A percentile compares a stretch with the other conserved stretches of the same genome.
These are phyloP conservation scores for Clarireedia paspali DNA, from an alignment of 2,329 filamentous ascomycete genomes.

Conservation along the genomic window DNA sequence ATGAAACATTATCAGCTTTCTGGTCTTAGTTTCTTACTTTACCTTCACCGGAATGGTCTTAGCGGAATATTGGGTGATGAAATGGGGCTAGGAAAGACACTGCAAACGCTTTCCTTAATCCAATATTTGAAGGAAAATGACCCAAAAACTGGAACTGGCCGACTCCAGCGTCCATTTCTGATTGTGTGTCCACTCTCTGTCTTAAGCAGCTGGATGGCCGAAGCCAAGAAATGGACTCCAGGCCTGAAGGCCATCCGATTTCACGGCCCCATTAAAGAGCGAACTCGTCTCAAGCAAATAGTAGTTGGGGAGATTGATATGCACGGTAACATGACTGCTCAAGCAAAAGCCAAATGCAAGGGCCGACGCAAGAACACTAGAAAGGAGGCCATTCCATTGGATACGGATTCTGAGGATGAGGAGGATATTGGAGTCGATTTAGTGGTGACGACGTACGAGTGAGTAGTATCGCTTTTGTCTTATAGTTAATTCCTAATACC, in stretches of 20 bases:
- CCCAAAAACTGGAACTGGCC: conserved; percentile 28
- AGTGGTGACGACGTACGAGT: conserved; percentile 44
- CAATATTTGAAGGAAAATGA: conserved; percentile 38
- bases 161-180: conserved; percentile 34
- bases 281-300: conserved; percentile 38
- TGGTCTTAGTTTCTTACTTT: conserved; percentile 41
- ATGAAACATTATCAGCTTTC: conserved; percentile 45
- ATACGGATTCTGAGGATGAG: conserved; percentile 25
- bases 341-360: conserved; percentile 23
- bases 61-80: conserved; percentile 39
- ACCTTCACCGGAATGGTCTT: conserved; percentile 34
- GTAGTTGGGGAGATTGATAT: conserved; percentile 38
- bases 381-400: conserved; percentile 17
- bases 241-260: conserved; percentile 39
- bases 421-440: conserved; percentile 33
- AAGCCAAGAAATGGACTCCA: conserved; percentile 40
- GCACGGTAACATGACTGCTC: conserved; percentile 33
- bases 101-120: conserved; percentile 42
- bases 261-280: conserved; percentile 37
- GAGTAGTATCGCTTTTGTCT: not conserved
- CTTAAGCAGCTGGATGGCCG: conserved; percentile 40
- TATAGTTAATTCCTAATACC: not conserved
- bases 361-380: conserved; percentile 12
- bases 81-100: conserved; percentile 43
- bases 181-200: conserved; percentile 45